Percentiles rank a stretch among this genome's conserved stretches.
phyloP scores from a whole-genome alignment of 805 yeast species.

The Lachancea lanzarotensis region DNA sequence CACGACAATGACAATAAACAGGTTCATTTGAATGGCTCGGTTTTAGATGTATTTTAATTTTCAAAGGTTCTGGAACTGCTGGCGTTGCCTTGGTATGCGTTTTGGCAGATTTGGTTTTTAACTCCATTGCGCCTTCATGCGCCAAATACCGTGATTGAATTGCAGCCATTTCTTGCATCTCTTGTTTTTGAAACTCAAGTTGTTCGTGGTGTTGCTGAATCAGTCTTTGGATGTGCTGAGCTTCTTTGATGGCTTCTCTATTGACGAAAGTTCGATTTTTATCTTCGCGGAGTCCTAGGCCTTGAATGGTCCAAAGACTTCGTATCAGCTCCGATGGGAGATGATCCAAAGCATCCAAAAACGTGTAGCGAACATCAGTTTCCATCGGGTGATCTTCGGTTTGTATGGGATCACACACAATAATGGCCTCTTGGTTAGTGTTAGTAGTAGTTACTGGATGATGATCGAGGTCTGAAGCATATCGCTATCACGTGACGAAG shows the following conservation, averaged over 20 bases:
- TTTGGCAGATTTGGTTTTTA: conserved; percentile 1
- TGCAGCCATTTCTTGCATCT: conserved; percentile 10
- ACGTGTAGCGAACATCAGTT: conserved; percentile 35
- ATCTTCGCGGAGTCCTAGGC: conserved; percentile 27
- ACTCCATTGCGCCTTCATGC: neutral
- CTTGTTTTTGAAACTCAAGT: conserved; percentile 15
- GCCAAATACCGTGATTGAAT: conserved; percentile 11
- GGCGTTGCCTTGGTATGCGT: neutral
- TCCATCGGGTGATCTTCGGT: neutral
- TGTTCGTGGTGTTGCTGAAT: conserved; percentile 23
- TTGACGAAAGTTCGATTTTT: conserved; percentile 13
- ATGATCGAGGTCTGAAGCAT: too few species aligned
- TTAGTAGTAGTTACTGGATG: neutral
- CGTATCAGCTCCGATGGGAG: conserved; percentile 40
- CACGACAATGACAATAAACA: conserved; percentile 43
- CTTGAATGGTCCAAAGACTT: conserved; percentile 37
- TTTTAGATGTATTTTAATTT: neutral
- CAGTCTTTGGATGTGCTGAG: conserved; percentile 23
- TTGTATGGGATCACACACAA: too few species aligned
- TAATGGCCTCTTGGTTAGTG: too few species aligned
- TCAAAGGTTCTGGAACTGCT: conserved; percentile 7
- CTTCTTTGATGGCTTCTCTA: conserved; percentile 29
- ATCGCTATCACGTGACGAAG: too few species aligned
- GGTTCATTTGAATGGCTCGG: conserved; percentile 9
- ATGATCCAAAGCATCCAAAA: conserved; percentile 37